A percentile compares a stretch with the other conserved stretches of the same genome.
phyloP scores from a whole-genome alignment of 2,329 filamentous ascomycete species.

The Pseudocercospora macadamiae region DNA sequence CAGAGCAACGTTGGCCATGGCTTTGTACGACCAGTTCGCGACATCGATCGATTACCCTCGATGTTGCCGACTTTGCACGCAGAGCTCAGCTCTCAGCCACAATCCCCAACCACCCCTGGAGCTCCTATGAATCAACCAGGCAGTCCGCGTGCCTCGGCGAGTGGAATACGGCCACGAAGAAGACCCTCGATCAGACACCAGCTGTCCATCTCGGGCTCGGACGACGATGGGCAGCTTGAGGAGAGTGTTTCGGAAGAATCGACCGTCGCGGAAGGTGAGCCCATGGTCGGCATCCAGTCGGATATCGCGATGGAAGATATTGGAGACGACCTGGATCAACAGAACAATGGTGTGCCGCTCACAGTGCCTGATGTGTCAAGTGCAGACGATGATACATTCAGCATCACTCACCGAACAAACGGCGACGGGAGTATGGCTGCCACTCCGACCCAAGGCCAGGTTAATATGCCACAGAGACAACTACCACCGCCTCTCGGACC shows the following conservation, averaged over 20 bases:
- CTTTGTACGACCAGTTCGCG: conserved; percentile 79
- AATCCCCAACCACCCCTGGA: conserved; percentile 84
- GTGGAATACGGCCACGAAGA: conserved; percentile 62
- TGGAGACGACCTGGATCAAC: conserved; percentile 74
- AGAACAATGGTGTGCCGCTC: conserved; percentile 70
- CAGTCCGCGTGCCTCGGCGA: conserved; percentile 49
- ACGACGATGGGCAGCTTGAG: conserved; percentile 83
- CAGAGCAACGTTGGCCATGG: conserved; percentile 31
- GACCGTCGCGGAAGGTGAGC: conserved; percentile 74
- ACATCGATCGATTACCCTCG: conserved; percentile 79
- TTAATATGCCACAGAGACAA: conserved; percentile 34
- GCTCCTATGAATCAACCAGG: conserved; percentile 62
- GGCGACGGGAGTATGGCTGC: conserved; percentile 81
- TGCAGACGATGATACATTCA: conserved; percentile 85
- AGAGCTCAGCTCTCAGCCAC: conserved; percentile 81
- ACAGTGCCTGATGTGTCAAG: conserved; percentile 79
- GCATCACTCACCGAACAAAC: conserved; percentile 83
- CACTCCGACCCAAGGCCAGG: conserved; percentile 59
- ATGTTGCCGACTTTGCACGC: conserved; percentile 73
- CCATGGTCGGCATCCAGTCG: conserved; percentile 76
- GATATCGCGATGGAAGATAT: conserved; percentile 87
- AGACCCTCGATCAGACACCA: conserved; percentile 89
- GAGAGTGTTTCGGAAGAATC: conserved; percentile 79
- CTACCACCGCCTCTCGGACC: conserved; percentile 62
- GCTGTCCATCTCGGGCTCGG: conserved; percentile 80